Base-by-base conservation (phyloP, 169 alveolate species). In the Plasmodium gonderi region DNA sequence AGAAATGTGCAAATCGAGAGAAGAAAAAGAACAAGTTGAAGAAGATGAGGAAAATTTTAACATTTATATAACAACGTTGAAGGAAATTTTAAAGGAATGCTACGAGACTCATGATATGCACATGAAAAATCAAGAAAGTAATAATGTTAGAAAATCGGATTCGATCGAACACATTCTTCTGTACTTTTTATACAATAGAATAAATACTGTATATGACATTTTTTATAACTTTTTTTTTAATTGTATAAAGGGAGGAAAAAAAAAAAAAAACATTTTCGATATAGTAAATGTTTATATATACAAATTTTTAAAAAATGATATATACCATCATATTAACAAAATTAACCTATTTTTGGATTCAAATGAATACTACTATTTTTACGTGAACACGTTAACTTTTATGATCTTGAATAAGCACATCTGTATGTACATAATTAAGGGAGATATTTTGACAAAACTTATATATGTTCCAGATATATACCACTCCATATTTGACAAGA, bases 161-260 rank as follows among this genome's bases (percentile, higher is more conserved):
- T 44, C 47, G 54, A 17, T 87, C 1, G 79, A 87, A 14, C 93
- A 78, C n/a, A 51, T 87, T 12, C 38, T 87, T 8, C 51, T 87
- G n/a, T 75, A 87, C 29, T 87, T 87, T 38, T 67, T 87, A 36
- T 87, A 87, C 49, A 87, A 87, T 26, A 9, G 93, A 40, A 75
- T 87, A n/a, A 87, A 87, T 42, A 74, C 87, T 5, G 33, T 87
- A n/a, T 87, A 87, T 38, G 93, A 87, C 44, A 64, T 87, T 11
- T 38, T 87, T 17, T 87, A 87, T 20, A 49, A 76, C 49, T 87
- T 74, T 29, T 87, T 51, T 45, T 29, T 87, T 7, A 87, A 51
- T 1, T 75, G 78, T 65, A 11, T 75, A 67, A 47, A 49, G 47
- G 69, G 23, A 9, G 42, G 65, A 47, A 51, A 29, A 20, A 75